Conservation (phyloP, 129 eudicot genomes). For the Saussurea involucrata region DNA sequence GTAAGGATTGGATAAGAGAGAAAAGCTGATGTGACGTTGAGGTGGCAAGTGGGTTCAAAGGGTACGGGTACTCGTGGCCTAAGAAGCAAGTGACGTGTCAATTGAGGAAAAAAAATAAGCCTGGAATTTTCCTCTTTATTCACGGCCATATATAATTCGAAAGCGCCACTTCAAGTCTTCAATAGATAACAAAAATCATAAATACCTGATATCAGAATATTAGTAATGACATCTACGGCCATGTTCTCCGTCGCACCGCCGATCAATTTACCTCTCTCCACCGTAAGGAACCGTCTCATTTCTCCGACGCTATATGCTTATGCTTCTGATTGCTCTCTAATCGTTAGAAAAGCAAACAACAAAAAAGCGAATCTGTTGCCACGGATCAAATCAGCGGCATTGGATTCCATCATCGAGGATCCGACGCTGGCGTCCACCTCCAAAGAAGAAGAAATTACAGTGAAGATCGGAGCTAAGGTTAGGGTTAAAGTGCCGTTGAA, state of each 20-base stretch:
- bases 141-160: conserved; percentile 28
- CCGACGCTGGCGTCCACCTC: conserved; percentile 11
- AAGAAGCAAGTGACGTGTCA: conserved; percentile 28
- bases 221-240: conserved; percentile 40
- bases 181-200: conserved; percentile 6
- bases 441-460: conserved; percentile 36
- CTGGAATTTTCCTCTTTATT: neutral
- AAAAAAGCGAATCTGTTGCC: neutral
- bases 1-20: too few species aligned
- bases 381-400: conserved; percentile 26
- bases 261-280: conserved; percentile 24
- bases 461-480: conserved; percentile 65
- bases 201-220: neutral
- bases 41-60: neutral
- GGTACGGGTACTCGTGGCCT: too few species aligned
- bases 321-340: conserved; percentile 4
- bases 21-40: too few species aligned
- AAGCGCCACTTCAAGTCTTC: neutral
- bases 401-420: conserved; percentile 32
- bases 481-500: conserved; percentile 68
- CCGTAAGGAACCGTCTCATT: conserved; percentile 1
- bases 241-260: conserved; percentile 31
- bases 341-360: neutral
- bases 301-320: conserved; percentile 11
- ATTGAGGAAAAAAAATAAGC: neutral